Percentiles rank a stretch among this genome's conserved stretches.
These are phyloP conservation scores for Lactarius deliciosus DNA, from an alignment of 768 basidiomycete genomes.

Conservation along the genomic window DNA sequence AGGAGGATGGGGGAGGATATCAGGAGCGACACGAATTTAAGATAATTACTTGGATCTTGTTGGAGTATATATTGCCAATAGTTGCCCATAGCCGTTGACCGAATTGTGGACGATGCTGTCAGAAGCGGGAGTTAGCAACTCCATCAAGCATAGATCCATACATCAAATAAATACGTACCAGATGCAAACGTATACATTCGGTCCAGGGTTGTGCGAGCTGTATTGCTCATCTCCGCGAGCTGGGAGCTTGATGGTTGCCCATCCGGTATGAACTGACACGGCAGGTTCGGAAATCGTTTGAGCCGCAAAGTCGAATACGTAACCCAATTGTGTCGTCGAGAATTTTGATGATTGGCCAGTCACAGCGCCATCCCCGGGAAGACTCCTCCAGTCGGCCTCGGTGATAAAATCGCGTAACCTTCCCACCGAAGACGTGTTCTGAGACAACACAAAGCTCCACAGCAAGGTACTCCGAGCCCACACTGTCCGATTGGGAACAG, in stretches of 20 bases:
- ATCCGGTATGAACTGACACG: slow-evolving; percentile 45
- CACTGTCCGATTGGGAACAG: slow-evolving; percentile 48
- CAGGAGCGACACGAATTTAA: slow-evolving; percentile 48
- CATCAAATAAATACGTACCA: slow-evolving; percentile 42
- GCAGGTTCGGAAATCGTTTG: slow-evolving; percentile 48
- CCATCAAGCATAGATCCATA: slow-evolving; percentile 3
- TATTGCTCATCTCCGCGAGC: slow-evolving; percentile 42
- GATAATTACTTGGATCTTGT: slow-evolving; percentile 44
- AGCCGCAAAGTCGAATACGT: slow-evolving; percentile 57
- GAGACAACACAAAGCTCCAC: slow-evolving; percentile 57
- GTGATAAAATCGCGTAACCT: slow-evolving; percentile 48
- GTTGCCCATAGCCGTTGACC: slow-evolving; percentile 44
- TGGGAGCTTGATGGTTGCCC: slow-evolving; percentile 51
- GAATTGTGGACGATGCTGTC: slow-evolving; percentile 59
- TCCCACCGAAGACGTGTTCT: slow-evolving; percentile 42
- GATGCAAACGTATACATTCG: slow-evolving; percentile 59
- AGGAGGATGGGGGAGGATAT: slow-evolving; percentile 49
- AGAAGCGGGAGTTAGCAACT: neutral
- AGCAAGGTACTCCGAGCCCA: slow-evolving; percentile 63
- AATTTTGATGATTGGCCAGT: slow-evolving; percentile 37
- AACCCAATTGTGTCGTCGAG: slow-evolving; percentile 49
- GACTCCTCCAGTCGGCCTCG: slow-evolving; percentile 48
- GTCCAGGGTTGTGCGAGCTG: slow-evolving; percentile 46
- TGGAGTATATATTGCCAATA: slow-evolving; percentile 58
- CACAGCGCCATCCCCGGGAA: slow-evolving; percentile 46